Base-by-base conservation (phyloP, 83 land plant species). In the Picea engelmannii region DNA sequence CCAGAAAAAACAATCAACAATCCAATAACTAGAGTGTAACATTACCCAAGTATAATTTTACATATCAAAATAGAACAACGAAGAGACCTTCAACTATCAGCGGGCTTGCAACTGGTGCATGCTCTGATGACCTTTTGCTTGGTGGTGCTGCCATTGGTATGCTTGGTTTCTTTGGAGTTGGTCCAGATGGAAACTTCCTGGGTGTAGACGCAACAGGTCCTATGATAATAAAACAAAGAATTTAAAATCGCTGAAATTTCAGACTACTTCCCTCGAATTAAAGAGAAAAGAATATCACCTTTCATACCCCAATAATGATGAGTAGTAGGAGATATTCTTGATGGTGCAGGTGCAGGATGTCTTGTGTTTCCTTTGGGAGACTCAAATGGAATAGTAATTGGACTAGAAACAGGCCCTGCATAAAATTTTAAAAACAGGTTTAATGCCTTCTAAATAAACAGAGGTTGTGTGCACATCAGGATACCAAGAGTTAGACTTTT, bases 31-130 rank as follows among this genome's bases (percentile, higher is more conserved):
- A 71, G 40, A 71, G 76, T 7, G 25, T 2, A 40, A 71, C 55
- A 71, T n/a, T 2, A 17, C 5, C 4, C 1, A 21, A 73, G 58
- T 73, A 42, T 10, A 31, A 42, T 44, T 8, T 13, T 10, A 73
- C 25, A 44, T 44, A 73, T 23, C 58, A 52, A 52, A 73, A 21
- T 21, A 20, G 58, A 73, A 20, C 25, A 21, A 44, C 21, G 5
- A 73, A 73, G n/a, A 73, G 76, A 73, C 76, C 76, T 73, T 73
- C 47, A 44, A 44, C 55, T 11, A 21, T 44, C n/a, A 58, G 24
- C 11, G 21, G 76, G 47, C 58, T 73, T 73, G 58, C 21, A 44
- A 44, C 58, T 73, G 76, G 76, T 3, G 58, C 76, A 44, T 73
- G 12, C 23, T 47, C 16, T 4, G 55, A n/a, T 10, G 23, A 73